Evolutionary conservation across 257 asterid species (phyloP).

Genomic region (Petunia secreta): DNA sequence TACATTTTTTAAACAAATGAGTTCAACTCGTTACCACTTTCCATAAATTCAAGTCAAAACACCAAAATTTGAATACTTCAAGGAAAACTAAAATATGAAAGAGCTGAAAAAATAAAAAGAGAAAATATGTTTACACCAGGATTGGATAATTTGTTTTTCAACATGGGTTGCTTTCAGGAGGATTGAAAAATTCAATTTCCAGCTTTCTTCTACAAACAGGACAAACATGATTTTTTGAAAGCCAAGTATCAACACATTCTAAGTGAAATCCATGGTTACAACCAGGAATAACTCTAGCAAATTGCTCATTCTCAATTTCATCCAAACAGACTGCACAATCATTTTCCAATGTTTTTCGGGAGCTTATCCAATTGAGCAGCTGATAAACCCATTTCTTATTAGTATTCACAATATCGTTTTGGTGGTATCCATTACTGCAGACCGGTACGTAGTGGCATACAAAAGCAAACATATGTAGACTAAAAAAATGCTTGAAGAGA

Average conservation of each 20-base stretch:
- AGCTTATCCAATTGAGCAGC: slow-evolving; percentile 40
- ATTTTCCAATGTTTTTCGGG: slow-evolving; percentile 53
- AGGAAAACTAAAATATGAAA: too few relatives aligned
- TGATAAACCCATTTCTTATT: background rate
- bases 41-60: too few relatives aligned
- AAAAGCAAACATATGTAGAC: slow-evolving; percentile 76
- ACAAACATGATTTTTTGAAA: slow-evolving; percentile 61
- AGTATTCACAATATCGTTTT: slow-evolving; percentile 38
- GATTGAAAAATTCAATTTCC: slow-evolving; percentile 50
- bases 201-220: slow-evolving; percentile 76
- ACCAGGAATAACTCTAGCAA: slow-evolving; percentile 73
- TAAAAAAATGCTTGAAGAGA: slow-evolving; percentile 39
- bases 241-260: slow-evolving; percentile 82
- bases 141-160: slow-evolving; percentile 16
- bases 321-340: slow-evolving; percentile 94
- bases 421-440: slow-evolving; percentile 14
- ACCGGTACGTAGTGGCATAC: slow-evolving; percentile 54
- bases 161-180: slow-evolving; percentile 55
- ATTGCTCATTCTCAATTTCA: slow-evolving; percentile 59
- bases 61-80: too few relatives aligned
- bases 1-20: too few relatives aligned
- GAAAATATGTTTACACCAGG: background rate
- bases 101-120: too few relatives aligned
- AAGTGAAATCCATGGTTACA: slow-evolving; percentile 89
- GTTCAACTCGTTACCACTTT: too few relatives aligned